These are phyloP conservation scores for Letharia lupina DNA, from an alignment of 495 filamentous ascomycete species.

Conservation along the genomic window DNA sequence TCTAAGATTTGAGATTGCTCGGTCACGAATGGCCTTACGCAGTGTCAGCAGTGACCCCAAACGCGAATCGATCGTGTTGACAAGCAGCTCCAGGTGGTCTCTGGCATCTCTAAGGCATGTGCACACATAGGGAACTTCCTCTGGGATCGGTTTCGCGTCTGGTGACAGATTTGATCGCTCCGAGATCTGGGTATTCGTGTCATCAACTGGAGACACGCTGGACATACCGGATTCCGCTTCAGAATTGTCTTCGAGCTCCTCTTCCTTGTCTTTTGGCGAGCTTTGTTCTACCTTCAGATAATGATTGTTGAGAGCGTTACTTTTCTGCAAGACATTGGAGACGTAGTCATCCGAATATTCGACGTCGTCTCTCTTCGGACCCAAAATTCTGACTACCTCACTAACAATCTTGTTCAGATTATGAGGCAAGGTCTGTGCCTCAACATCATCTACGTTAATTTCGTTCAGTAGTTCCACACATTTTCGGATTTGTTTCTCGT, in stretches of 20 bases:
- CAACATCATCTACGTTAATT: neutral
- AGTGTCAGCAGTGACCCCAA: neutral
- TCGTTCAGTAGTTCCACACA: neutral
- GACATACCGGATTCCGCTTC: neutral
- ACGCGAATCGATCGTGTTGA: neutral
- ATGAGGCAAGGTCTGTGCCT: neutral
- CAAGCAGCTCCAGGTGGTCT: neutral
- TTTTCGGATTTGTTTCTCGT: slow-evolving; percentile 5
- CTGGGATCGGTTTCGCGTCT: neutral
- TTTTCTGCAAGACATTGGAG: neutral
- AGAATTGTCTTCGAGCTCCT: neutral
- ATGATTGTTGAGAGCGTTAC: neutral
- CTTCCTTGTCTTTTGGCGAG: neutral
- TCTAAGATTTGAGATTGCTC: neutral
- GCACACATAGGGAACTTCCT: neutral
- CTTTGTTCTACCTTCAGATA: neutral
- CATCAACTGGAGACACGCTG: neutral
- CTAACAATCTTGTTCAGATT: neutral
- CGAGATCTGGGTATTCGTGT: neutral
- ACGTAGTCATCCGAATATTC: neutral
- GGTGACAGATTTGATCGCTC: neutral
- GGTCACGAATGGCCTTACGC: neutral
- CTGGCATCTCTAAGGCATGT: neutral
- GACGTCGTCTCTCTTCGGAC: neutral
- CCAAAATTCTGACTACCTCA: neutral